Evolutionary conservation across 1,284 basidiomycete species (phyloP).

Genomic region (Irpex lacteus): DNA sequence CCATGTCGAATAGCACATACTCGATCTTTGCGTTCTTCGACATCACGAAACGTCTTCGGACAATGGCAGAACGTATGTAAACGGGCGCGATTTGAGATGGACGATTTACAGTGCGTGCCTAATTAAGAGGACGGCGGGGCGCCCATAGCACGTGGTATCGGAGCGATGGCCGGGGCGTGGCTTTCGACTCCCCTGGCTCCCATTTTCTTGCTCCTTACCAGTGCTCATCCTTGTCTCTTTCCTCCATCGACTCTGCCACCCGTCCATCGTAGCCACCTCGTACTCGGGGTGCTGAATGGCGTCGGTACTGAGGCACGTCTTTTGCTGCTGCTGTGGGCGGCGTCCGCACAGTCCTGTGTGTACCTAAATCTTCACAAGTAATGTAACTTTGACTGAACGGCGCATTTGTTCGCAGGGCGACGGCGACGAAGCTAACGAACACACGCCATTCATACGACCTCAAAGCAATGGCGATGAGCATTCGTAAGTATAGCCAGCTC

Average conservation of each 20-base stretch:
- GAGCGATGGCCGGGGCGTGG: background rate
- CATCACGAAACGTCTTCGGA: background rate
- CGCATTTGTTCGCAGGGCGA: constrained; percentile 10
- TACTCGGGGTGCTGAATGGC: constrained; percentile 1
- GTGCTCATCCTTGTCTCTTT: background rate
- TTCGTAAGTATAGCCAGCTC: constrained; percentile 9
- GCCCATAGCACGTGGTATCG: background rate
- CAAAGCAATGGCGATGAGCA: constrained; percentile 22
- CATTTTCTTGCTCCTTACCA: background rate
- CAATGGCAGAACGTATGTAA: constrained; percentile 20
- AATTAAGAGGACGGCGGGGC: background rate
- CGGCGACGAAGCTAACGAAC: constrained; percentile 26
- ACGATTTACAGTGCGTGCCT: background rate
- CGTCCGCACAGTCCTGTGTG: constrained; percentile 3
- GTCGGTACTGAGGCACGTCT: constrained; percentile 2
- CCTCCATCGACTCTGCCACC: background rate
- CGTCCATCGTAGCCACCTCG: background rate
- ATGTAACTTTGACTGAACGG: background rate
- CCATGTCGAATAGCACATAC: constrained; percentile 82
- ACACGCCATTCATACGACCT: constrained; percentile 29
- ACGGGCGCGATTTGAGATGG: background rate
- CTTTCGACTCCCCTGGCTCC: background rate
- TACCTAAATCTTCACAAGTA: background rate
- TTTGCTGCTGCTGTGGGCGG: constrained; percentile 4
- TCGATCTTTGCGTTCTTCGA: constrained; percentile 37